A percentile compares a stretch with the other conserved stretches of the same genome.
These are phyloP conservation scores for Moesziomyces parantarcticus DNA, from an alignment of 1,284 basidiomycete species.

Conservation along the genomic window DNA sequence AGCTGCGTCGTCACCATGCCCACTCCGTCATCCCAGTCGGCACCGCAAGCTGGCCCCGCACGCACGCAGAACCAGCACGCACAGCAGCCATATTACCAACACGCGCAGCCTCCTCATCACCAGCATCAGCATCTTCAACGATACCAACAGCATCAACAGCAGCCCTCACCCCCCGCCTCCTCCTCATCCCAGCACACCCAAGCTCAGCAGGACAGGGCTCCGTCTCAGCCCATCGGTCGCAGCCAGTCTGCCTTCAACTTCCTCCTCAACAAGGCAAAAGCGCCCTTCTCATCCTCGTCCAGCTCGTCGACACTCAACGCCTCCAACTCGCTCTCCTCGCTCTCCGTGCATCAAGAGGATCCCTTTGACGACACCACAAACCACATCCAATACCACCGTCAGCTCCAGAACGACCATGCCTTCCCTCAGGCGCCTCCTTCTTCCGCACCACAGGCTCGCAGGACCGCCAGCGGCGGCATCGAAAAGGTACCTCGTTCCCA, in stretches of 20 bases:
- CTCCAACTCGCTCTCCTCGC: constrained; percentile 51
- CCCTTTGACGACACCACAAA: constrained; percentile 42
- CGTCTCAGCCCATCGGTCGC: constrained; percentile 46
- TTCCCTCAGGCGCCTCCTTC: constrained; percentile 32
- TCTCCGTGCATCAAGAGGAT: constrained; percentile 36
- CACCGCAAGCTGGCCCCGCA: constrained; percentile 19
- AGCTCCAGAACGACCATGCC: constrained; percentile 36
- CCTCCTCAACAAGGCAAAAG: constrained; percentile 61
- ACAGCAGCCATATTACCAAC: constrained; percentile 1
- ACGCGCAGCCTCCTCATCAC: constrained; percentile 9
- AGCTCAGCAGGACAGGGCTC: constrained; percentile 11
- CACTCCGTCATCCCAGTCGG: constrained; percentile 17
- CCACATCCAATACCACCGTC: constrained; percentile 46
- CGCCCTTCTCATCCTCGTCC: constrained; percentile 52
- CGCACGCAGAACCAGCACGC: constrained; percentile 17
- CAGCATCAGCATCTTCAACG: constrained; percentile 14
- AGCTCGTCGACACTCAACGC: constrained; percentile 40
- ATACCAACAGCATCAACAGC: constrained; percentile 7
- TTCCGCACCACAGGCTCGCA: constrained; percentile 10
- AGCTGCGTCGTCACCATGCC: constrained; percentile 17
- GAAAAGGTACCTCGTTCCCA: constrained; percentile 7
- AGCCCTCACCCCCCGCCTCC: constrained; percentile 1
- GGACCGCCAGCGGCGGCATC: constrained; percentile 13
- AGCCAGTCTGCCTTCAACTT: constrained; percentile 64
- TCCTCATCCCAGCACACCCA: neutral